phyloP scores from a whole-genome alignment of 371 early-diverging fungal species.

The Dichotomocladium elegans region DNA sequence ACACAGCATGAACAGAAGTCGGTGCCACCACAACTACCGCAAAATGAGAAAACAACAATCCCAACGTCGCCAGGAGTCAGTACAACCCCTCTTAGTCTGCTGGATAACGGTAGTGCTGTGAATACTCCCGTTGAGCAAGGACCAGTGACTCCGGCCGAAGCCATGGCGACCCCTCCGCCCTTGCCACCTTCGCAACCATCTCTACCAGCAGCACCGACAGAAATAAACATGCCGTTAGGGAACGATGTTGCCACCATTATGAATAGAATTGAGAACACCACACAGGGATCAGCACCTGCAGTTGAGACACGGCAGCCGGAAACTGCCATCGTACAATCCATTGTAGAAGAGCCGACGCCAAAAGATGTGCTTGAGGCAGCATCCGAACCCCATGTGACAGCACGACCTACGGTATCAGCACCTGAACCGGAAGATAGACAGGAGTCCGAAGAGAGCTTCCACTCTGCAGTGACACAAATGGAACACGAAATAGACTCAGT shows the following conservation, averaged over 20 bases:
- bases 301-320: background rate
- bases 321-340: background rate
- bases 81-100: too few species aligned
- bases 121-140: too few species aligned
- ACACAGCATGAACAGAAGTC: too few species aligned
- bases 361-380: background rate
- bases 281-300: background rate
- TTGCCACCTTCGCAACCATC: background rate
- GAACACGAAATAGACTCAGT: background rate
- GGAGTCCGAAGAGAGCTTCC: background rate
- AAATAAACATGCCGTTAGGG: too few species aligned
- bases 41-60: too few species aligned
- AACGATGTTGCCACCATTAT: background rate
- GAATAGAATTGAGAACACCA: background rate
- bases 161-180: background rate
- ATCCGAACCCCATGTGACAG: background rate
- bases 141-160: background rate
- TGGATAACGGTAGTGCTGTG: too few species aligned
- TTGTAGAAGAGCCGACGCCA: background rate
- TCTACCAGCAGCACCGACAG: background rate
- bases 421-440: background rate
- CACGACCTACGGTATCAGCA: background rate
- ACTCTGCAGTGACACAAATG: conserved; percentile 1
- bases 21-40: too few species aligned
- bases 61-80: too few species aligned